Conservation (phyloP, 2,329 filamentous ascomycete species). For the Daldinia eschscholtzii region DNA sequence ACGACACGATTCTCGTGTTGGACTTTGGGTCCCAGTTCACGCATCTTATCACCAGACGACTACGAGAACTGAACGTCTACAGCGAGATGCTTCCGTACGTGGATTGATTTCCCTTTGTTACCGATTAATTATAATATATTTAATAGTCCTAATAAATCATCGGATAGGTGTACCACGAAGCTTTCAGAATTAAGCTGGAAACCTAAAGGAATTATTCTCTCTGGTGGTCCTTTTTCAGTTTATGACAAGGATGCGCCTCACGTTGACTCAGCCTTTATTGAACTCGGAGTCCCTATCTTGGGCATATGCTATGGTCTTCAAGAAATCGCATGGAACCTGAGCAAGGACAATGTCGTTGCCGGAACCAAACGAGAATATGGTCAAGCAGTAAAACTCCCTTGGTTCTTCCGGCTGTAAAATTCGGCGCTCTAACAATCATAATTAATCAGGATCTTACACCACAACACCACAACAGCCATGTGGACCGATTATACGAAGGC, state of each 20-base stretch:
- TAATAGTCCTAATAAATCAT: background rate
- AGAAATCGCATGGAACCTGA: constrained; percentile 79
- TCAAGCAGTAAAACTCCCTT: constrained; percentile 17
- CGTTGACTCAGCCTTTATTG: constrained; percentile 84
- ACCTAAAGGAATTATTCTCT: constrained; percentile 86
- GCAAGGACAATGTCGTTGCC: constrained; percentile 74
- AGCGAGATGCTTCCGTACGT: constrained; percentile 52
- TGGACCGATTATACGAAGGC: constrained; percentile 83
- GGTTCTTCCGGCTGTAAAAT: background rate
- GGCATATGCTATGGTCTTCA: constrained; percentile 71
- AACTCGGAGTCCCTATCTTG: constrained; percentile 60
- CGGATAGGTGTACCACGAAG: constrained; percentile 60
- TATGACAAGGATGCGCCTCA: constrained; percentile 82
- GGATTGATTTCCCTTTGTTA: background rate
- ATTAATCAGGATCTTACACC: constrained; percentile 73
- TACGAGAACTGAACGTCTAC: constrained; percentile 82
- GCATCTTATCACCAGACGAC: constrained; percentile 79
- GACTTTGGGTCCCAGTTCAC: constrained; percentile 78
- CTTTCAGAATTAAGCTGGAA: constrained; percentile 80
- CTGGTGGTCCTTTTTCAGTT: constrained; percentile 73
- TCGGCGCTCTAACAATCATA: background rate
- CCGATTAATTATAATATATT: background rate
- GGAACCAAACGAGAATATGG: constrained; percentile 79
- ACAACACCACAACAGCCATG: constrained; percentile 69
- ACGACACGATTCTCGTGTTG: constrained; percentile 74